Conservation (phyloP, 495 filamentous ascomycete genomes). For the Hypoxylon intermedium region DNA sequence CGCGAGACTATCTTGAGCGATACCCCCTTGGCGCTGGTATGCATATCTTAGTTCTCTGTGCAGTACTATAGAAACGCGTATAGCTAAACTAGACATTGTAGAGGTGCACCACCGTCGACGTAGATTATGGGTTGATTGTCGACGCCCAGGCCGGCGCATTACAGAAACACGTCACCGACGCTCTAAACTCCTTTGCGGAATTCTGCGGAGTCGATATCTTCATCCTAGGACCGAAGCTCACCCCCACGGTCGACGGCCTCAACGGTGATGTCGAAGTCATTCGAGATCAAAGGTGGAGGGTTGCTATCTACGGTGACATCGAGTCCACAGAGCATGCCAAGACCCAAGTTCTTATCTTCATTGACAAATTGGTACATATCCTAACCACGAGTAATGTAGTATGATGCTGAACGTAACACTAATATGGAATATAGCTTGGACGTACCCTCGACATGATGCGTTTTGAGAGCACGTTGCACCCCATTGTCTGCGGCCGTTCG, state of each 20-base stretch:
- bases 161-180: slow-evolving; percentile 72
- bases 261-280: slow-evolving; percentile 60
- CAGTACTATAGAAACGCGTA: slow-evolving; percentile 15
- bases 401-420: slow-evolving; percentile 15
- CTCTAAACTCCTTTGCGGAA: slow-evolving; percentile 80
- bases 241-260: slow-evolving; percentile 68
- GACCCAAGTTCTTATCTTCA: slow-evolving; percentile 93
- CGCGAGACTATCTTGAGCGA: slow-evolving; percentile 84
- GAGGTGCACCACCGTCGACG: slow-evolving; percentile 90
- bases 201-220: slow-evolving; percentile 97
- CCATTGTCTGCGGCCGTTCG: slow-evolving; percentile 85
- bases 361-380: slow-evolving; percentile 91
- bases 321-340: slow-evolving; percentile 97
- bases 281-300: slow-evolving; percentile 79
- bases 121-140: slow-evolving; percentile 86
- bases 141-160: slow-evolving; percentile 72
- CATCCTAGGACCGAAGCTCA: slow-evolving; percentile 81
- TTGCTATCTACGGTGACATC: slow-evolving; percentile 93
- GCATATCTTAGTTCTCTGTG: slow-evolving; percentile 40
- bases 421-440: slow-evolving; percentile 69
- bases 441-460: slow-evolving; percentile 82
- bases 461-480: slow-evolving; percentile 87
- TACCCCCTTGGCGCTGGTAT: slow-evolving; percentile 85
- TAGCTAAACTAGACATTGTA: slow-evolving; percentile 53
- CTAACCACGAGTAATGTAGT: slow-evolving; percentile 5